Evolutionary conservation across 2,329 filamentous ascomycete genomes (phyloP).

Genomic region (Sclerotinia borealis): DNA sequence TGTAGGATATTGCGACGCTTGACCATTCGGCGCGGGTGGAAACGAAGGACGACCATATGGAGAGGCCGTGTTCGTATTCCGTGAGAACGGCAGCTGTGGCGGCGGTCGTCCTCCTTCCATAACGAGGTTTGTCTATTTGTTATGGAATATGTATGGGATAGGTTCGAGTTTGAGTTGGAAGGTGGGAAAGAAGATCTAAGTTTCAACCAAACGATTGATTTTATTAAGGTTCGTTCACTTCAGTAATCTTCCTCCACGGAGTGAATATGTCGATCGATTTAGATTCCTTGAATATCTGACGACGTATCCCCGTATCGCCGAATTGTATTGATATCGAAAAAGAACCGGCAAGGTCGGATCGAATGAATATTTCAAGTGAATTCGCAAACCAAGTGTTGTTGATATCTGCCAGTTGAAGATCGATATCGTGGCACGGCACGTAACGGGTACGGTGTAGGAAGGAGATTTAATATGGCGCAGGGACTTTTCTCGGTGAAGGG

Average conservation of each 20-base stretch:
- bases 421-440: background rate
- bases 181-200: background rate
- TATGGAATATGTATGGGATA: background rate
- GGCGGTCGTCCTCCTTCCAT: conserved; percentile 33
- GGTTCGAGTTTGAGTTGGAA: background rate
- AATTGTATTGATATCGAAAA: background rate
- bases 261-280: background rate
- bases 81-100: conserved; percentile 28
- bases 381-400: background rate
- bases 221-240: background rate
- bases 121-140: conserved; percentile 9
- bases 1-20: conserved; percentile 22
- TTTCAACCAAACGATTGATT: background rate
- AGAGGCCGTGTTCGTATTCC: conserved; percentile 31
- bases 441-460: background rate
- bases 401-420: background rate
- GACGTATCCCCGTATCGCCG: background rate
- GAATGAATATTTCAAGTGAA: background rate
- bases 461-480: conserved; percentile 5
- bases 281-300: background rate
- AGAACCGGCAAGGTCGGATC: too few species aligned
- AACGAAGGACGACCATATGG: conserved; percentile 28
- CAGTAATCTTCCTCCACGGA: background rate
- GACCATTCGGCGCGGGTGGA: background rate
- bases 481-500: background rate